phyloP scores from a whole-genome alignment of 179 eudicot species.

The Sideroxylon spinosum region DNA sequence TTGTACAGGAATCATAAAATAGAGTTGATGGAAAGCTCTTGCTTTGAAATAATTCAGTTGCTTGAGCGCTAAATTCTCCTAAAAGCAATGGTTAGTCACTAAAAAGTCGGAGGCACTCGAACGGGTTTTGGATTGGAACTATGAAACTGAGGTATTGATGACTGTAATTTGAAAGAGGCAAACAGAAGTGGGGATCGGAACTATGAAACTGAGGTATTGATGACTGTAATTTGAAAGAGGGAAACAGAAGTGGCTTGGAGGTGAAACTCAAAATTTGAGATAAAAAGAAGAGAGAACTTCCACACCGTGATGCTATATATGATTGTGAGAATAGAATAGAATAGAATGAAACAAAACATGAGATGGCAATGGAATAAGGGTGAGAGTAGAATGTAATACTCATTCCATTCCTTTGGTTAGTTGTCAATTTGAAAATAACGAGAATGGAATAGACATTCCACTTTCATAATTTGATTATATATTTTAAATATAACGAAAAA shows the following conservation, averaged over 20 bases:
- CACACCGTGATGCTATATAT: no score
- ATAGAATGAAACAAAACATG: no score
- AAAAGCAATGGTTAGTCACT: constrained; percentile 26
- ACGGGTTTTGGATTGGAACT: constrained; percentile 15
- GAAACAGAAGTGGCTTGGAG: constrained; percentile 55
- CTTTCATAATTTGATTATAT: no score
- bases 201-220: constrained; percentile 21
- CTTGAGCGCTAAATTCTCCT: constrained; percentile 49
- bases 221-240: constrained; percentile 15
- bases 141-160: constrained; percentile 20
- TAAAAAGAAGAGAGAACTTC: neutral
- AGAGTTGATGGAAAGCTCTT: constrained; percentile 12
- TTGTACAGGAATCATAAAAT: constrained; percentile 2
- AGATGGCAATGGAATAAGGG: no score
- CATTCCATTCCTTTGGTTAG: no score
- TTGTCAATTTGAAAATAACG: no score
- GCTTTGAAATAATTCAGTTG: constrained; percentile 22
- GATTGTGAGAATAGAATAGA: no score
- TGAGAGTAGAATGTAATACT: no score
- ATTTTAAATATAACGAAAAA: no score
- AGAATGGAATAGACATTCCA: no score
- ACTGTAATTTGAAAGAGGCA: constrained; percentile 16
- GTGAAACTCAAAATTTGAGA: constrained; percentile 19
- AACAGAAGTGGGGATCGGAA: constrained; percentile 40
- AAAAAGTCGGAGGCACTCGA: neutral